Percentiles rank a stretch among this genome's conserved stretches.
phyloP scores from a whole-genome alignment of 2,329 filamentous ascomycete genomes.

The Claviceps sp. region DNA sequence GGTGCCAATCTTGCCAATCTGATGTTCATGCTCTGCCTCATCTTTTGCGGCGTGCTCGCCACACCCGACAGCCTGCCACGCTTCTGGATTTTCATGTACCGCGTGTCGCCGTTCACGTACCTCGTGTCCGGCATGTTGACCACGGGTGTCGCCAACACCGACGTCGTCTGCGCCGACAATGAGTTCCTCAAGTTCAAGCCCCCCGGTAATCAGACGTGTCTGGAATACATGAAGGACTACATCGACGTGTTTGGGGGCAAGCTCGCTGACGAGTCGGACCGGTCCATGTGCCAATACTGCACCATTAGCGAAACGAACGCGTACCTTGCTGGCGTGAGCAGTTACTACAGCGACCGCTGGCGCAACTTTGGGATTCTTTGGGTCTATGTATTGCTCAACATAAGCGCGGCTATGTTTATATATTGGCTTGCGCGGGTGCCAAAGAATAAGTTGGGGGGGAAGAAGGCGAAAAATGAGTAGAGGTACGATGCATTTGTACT shows the following conservation, averaged over 20 bases:
- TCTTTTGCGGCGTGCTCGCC: constrained; percentile 67
- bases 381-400: constrained; percentile 45
- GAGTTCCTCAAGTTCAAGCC: constrained; percentile 59
- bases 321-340: constrained; percentile 33
- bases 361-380: constrained; percentile 54
- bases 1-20: constrained; percentile 66
- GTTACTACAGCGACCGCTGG: constrained; percentile 48
- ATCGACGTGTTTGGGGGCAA: constrained; percentile 37
- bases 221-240: constrained; percentile 41
- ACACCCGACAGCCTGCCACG: constrained; percentile 47
- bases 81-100: constrained; percentile 76
- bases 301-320: constrained; percentile 35
- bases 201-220: constrained; percentile 42
- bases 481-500: not conserved
- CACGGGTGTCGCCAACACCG: constrained; percentile 53
- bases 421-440: constrained; percentile 42
- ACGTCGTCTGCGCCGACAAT: constrained; percentile 52
- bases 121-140: constrained; percentile 60
- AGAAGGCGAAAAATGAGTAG: constrained; percentile 18
- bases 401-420: constrained; percentile 37
- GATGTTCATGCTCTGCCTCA: constrained; percentile 56
- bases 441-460: constrained; percentile 28
- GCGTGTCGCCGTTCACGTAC: constrained; percentile 72
- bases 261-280: constrained; percentile 34
- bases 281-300: constrained; percentile 42